phyloP scores from a whole-genome alignment of 2,329 filamentous ascomycete genomes.

The Penicillium sp. region DNA sequence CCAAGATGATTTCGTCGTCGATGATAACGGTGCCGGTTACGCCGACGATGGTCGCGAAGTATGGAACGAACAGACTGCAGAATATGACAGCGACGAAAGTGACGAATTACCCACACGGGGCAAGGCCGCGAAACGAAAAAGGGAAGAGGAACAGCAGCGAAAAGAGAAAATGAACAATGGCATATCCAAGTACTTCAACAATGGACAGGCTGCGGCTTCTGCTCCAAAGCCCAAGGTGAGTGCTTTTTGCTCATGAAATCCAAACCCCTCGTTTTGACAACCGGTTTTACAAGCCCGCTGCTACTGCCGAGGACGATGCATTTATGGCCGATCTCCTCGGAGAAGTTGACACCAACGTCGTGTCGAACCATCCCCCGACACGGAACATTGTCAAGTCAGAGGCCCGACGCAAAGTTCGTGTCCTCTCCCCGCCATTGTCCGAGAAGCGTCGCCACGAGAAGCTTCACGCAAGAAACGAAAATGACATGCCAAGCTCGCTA shows the following conservation, averaged over 20 bases:
- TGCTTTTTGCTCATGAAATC: slow-evolving; percentile 2
- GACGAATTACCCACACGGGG: slow-evolving; percentile 65
- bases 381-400: slow-evolving; percentile 69
- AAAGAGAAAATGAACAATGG: slow-evolving; percentile 84
- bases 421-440: slow-evolving; percentile 69
- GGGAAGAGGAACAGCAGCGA: slow-evolving; percentile 80
- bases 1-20: slow-evolving; percentile 95
- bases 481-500: slow-evolving; percentile 48
- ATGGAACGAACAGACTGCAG: slow-evolving; percentile 69
- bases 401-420: slow-evolving; percentile 73
- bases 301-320: slow-evolving; percentile 81
- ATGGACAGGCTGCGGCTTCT: slow-evolving; percentile 58
- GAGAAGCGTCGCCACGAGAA: slow-evolving; percentile 56
- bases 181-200: slow-evolving; percentile 92
- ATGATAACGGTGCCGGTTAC: slow-evolving; percentile 96
- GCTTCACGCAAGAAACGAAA: slow-evolving; percentile 43
- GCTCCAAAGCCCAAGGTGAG: slow-evolving; percentile 75
- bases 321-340: slow-evolving; percentile 83
- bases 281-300: slow-evolving; percentile 57
- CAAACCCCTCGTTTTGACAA: slow-evolving; percentile 5
- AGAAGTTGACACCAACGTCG: slow-evolving; percentile 78
- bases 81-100: slow-evolving; percentile 60
- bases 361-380: slow-evolving; percentile 53
- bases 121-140: slow-evolving; percentile 74
- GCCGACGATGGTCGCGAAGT: slow-evolving; percentile 93